Conservation (phyloP, 2,329 filamentous ascomycete species). For the Lachnellula hyalina region DNA sequence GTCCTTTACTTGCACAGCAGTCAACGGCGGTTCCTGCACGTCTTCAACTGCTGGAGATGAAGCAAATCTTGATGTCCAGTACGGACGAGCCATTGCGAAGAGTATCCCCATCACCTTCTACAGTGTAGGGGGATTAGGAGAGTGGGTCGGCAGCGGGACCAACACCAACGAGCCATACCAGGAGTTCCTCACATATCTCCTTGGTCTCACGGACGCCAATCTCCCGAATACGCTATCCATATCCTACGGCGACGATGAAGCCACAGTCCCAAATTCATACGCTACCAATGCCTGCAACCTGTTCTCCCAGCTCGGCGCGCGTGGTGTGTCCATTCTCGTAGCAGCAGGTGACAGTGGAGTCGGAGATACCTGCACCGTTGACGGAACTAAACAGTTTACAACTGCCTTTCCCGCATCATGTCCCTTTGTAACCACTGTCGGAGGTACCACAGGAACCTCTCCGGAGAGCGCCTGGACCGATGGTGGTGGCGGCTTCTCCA, state of each 20-base stretch:
- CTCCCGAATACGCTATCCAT: slow-evolving; percentile 57
- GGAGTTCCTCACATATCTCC: slow-evolving; percentile 54
- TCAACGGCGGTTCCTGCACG: slow-evolving; percentile 31
- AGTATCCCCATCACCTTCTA: slow-evolving; percentile 51
- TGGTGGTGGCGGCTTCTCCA: slow-evolving; percentile 39
- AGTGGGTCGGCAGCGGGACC: slow-evolving; percentile 41
- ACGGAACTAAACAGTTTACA: slow-evolving; percentile 40
- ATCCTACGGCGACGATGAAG: slow-evolving; percentile 51
- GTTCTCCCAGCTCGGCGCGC: slow-evolving; percentile 48
- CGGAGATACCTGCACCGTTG: slow-evolving; percentile 26
- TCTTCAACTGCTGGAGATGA: slow-evolving; percentile 34
- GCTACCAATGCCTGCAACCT: slow-evolving; percentile 46
- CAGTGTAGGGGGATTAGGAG: slow-evolving; percentile 50
- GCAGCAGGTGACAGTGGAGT: slow-evolving; percentile 46
- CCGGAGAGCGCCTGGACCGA: slow-evolving; percentile 26
- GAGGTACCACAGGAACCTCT: slow-evolving; percentile 29
- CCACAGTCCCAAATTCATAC: slow-evolving; percentile 48
- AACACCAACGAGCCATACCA: slow-evolving; percentile 66
- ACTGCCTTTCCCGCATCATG: slow-evolving; percentile 45
- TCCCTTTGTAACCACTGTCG: slow-evolving; percentile 47
- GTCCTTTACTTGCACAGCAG: slow-evolving; percentile 31
- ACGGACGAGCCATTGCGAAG: slow-evolving; percentile 49
- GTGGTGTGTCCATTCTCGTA: slow-evolving; percentile 44
- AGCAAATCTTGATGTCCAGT: slow-evolving; percentile 56
- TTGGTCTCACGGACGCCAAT: slow-evolving; percentile 43